Percentiles rank a stretch among this genome's conserved stretches.
Evolutionary conservation across 345 rosid genomes (phyloP).

Genomic region (Kandelia obovata): DNA sequence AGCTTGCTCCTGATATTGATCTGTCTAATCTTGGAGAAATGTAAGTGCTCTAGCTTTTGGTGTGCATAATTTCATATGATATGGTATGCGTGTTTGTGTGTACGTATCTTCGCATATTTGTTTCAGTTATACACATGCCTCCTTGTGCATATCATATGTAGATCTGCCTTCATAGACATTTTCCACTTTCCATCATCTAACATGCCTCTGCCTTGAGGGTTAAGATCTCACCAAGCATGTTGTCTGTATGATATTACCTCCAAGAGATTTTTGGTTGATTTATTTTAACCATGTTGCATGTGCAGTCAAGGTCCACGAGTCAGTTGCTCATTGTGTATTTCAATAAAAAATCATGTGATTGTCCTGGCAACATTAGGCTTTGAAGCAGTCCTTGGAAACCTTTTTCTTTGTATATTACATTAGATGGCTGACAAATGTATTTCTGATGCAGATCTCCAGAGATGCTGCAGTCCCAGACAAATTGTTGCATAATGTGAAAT

Average conservation of each 20-base stretch:
- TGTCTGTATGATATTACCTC: background rate
- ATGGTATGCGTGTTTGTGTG: too few relatives aligned
- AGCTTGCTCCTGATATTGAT: constrained; percentile 86
- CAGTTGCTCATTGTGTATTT: too few relatives aligned
- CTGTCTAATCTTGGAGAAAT: constrained; percentile 67
- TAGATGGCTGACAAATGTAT: background rate
- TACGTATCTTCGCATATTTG: too few relatives aligned
- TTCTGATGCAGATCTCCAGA: constrained; percentile 35
- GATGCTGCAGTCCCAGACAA: constrained; percentile 64
- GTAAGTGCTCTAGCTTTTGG: constrained; percentile 46
- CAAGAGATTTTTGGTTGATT: background rate
- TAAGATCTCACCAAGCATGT: background rate
- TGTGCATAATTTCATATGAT: background rate
- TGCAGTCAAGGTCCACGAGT: too few relatives aligned
- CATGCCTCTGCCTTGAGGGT: background rate
- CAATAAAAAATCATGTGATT: background rate
- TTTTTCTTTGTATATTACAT: background rate
- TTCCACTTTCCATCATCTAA: too few relatives aligned
- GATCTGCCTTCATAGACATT: too few relatives aligned
- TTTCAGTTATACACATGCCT: too few relatives aligned
- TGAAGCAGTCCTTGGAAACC: background rate
- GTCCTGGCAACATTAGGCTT: background rate
- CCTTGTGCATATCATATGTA: too few relatives aligned
- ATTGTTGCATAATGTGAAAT: constrained; percentile 79
- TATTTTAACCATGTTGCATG: too few relatives aligned